Evolutionary conservation across 1,284 basidiomycete genomes (phyloP).

Genomic region (Sporisorium iseilematis-ciliati): DNA sequence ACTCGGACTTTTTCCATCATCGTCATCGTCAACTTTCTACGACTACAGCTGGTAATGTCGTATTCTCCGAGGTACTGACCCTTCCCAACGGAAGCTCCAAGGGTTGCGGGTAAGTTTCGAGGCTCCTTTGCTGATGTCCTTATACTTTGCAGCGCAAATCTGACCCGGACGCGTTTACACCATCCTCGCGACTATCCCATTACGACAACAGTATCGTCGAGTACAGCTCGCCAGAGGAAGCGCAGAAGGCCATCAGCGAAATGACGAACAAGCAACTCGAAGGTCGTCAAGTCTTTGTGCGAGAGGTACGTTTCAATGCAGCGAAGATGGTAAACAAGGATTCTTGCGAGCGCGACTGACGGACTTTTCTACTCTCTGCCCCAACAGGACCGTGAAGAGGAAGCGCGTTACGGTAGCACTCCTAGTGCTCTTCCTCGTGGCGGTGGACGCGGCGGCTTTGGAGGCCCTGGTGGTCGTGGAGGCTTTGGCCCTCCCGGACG

Average conservation of each 20-base stretch:
- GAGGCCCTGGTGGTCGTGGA: constrained; percentile 40
- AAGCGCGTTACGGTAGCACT: constrained; percentile 91
- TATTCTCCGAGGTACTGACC: constrained; percentile 97
- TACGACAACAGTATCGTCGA: constrained; percentile 58
- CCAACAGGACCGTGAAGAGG: constrained; percentile 89
- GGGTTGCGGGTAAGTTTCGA: constrained; percentile 76
- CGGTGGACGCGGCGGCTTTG: constrained; percentile 75
- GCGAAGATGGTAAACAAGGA: too few relatives aligned
- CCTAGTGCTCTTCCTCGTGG: constrained; percentile 72
- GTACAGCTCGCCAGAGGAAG: constrained; percentile 57
- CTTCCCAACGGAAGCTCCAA: constrained; percentile 96
- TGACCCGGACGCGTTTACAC: not conserved
- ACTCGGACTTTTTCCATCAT: not conserved
- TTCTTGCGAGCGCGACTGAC: constrained; percentile 8
- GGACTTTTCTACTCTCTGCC: not conserved
- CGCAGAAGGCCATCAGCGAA: constrained; percentile 57
- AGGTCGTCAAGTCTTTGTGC: constrained; percentile 92
- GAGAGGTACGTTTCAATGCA: constrained; percentile 79
- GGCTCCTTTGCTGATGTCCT: not conserved
- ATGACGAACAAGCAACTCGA: constrained; percentile 81
- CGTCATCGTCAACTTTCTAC: not conserved
- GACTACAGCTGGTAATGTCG: constrained; percentile 76
- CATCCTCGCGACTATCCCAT: not conserved
- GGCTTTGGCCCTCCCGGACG: constrained; percentile 50
- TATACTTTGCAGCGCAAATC: not conserved